Evolutionary conservation across 331 rosid genomes (phyloP).

Genomic region (Cucumis variabilis): DNA sequence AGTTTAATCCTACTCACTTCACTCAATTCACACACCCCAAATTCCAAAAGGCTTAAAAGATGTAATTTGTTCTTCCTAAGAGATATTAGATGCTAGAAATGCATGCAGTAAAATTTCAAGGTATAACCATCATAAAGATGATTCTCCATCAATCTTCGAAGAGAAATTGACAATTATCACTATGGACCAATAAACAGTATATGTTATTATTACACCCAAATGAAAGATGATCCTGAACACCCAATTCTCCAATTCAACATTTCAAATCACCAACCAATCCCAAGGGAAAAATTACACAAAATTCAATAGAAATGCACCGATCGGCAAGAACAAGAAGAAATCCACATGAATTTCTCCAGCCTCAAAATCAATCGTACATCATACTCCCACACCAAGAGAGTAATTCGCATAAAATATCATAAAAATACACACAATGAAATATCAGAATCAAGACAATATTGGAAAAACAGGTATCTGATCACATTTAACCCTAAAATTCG

Average conservation of each 20-base stretch:
- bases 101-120: not conserved
- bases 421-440: not conserved
- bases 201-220: not conserved
- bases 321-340: not conserved
- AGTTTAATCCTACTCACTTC: not conserved
- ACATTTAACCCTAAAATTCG: constrained; percentile 9
- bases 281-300: not conserved
- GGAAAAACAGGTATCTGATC: not conserved
- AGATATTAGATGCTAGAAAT: not conserved
- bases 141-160: not conserved
- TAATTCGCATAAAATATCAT: not conserved
- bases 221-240: not conserved
- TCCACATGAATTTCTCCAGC: not conserved
- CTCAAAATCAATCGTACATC: not conserved
- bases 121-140: not conserved
- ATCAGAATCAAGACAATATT: not conserved
- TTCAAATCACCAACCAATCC: not conserved
- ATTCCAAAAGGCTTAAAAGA: not conserved
- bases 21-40: not conserved
- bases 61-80: not conserved
- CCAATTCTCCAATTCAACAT: not conserved
- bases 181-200: not conserved
- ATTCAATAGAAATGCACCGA: not conserved
- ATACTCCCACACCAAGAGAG: not conserved
- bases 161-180: not conserved